Conservation (phyloP, 306 rosid species). For the Phaseolus lunatus region DNA sequence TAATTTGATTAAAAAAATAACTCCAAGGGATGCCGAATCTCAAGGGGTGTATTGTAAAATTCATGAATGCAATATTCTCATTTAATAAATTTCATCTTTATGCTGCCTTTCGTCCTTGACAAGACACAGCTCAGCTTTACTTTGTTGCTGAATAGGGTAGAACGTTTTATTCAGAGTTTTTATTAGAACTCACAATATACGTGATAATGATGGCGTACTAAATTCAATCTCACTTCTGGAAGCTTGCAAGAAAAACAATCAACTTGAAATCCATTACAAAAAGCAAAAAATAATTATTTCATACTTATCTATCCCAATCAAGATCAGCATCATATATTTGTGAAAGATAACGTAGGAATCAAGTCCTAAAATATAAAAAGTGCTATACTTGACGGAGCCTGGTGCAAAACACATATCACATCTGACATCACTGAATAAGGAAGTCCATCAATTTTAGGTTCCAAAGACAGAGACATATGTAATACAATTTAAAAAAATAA, state of each 20-base stretch:
- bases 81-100: slow-evolving; percentile 12
- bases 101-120: slow-evolving; percentile 33
- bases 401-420: slow-evolving; percentile 46
- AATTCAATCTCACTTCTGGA: slow-evolving; percentile 43
- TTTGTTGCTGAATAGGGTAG: slow-evolving; percentile 35
- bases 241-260: slow-evolving; percentile 47
- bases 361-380: slow-evolving; percentile 51
- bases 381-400: slow-evolving; percentile 39
- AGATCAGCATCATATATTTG: slow-evolving; percentile 41
- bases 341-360: slow-evolving; percentile 69
- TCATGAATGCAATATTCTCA: neutral
- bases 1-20: neutral
- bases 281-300: slow-evolving; percentile 42
- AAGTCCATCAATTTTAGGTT: slow-evolving; percentile 62
- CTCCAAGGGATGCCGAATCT: neutral
- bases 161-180: slow-evolving; percentile 40
- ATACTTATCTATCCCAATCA: slow-evolving; percentile 45
- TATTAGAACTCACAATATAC: slow-evolving; percentile 38
- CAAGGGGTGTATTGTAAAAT: neutral
- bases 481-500: slow-evolving; percentile 45
- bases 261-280: slow-evolving; percentile 37
- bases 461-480: slow-evolving; percentile 48
- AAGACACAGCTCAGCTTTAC: slow-evolving; percentile 45
- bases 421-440: slow-evolving; percentile 58
- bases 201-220: slow-evolving; percentile 54